A percentile compares a stretch with the other conserved stretches of the same genome.
Evolutionary conservation across 345 rosid genomes (phyloP).

Genomic region (Populus pruinosa): DNA sequence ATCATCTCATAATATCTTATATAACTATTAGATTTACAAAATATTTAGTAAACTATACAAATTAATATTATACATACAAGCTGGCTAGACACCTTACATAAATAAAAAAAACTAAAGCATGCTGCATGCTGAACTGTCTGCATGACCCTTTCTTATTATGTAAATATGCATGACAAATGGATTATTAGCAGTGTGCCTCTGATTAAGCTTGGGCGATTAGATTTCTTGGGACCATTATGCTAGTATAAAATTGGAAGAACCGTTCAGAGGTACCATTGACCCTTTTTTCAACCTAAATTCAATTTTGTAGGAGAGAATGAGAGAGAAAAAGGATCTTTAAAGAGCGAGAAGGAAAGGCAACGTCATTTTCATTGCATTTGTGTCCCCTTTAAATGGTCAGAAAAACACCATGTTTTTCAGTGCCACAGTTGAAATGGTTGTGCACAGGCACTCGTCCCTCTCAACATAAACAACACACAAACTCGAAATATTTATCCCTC

Average conservation of each 20-base stretch:
- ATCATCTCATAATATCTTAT: too few relatives aligned
- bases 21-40: too few relatives aligned
- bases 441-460: slow-evolving; percentile 49
- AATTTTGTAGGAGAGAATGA: slow-evolving; percentile 14
- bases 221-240: slow-evolving; percentile 29
- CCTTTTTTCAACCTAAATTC: slow-evolving; percentile 30
- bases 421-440: slow-evolving; percentile 56
- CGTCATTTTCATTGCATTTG: slow-evolving; percentile 56
- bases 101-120: neutral
- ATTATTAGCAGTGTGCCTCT: neutral
- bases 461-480: slow-evolving; percentile 40
- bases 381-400: slow-evolving; percentile 39
- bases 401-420: slow-evolving; percentile 67
- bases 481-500: slow-evolving; percentile 2
- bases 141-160: slow-evolving; percentile 9
- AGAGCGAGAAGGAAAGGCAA: slow-evolving; percentile 8
- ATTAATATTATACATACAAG: too few relatives aligned
- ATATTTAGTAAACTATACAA: too few relatives aligned
- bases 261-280: slow-evolving; percentile 32
- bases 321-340: neutral
- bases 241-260: slow-evolving; percentile 27
- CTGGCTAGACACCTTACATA: too few relatives aligned
- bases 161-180: slow-evolving; percentile 22
- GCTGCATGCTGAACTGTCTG: neutral
- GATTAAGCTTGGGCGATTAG: neutral